These are phyloP conservation scores for Monilinia polystroma DNA, from an alignment of 2,329 filamentous ascomycete species.

Conservation along the genomic window DNA sequence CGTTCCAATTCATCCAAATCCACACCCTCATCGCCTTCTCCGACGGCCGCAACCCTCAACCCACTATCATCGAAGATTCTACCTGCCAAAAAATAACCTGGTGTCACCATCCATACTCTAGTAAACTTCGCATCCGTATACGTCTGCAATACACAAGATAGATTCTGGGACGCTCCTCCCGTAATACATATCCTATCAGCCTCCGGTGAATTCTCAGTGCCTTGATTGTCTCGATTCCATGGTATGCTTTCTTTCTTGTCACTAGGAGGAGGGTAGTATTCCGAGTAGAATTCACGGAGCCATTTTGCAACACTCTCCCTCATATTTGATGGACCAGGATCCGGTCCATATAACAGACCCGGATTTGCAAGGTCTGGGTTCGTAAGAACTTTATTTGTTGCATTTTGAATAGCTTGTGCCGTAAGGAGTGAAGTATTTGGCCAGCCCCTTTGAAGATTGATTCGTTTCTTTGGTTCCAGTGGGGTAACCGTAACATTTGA, in stretches of 20 bases:
- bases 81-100: constrained; percentile 81
- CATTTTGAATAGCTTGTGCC: constrained; percentile 37
- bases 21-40: constrained; percentile 76
- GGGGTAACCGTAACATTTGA: not conserved
- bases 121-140: constrained; percentile 80
- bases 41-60: constrained; percentile 68
- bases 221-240: constrained; percentile 5
- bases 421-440: constrained; percentile 49
- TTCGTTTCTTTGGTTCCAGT: constrained; percentile 38
- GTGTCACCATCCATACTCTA: constrained; percentile 76
- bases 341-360: constrained; percentile 66
- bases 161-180: constrained; percentile 80
- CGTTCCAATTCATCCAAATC: constrained; percentile 61
- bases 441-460: constrained; percentile 70
- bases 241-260: not conserved
- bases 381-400: constrained; percentile 56
- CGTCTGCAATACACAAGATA: constrained; percentile 73
- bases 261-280: not conserved
- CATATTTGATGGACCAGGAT: constrained; percentile 70
- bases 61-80: constrained; percentile 82
- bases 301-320: constrained; percentile 67
- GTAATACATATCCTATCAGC: constrained; percentile 71
- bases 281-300: constrained; percentile 55
- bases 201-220: not conserved
- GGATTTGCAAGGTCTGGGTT: constrained; percentile 54